phyloP scores from a whole-genome alignment of 1,284 basidiomycete species.

The Cutaneotrichosporon cyanovorans region DNA sequence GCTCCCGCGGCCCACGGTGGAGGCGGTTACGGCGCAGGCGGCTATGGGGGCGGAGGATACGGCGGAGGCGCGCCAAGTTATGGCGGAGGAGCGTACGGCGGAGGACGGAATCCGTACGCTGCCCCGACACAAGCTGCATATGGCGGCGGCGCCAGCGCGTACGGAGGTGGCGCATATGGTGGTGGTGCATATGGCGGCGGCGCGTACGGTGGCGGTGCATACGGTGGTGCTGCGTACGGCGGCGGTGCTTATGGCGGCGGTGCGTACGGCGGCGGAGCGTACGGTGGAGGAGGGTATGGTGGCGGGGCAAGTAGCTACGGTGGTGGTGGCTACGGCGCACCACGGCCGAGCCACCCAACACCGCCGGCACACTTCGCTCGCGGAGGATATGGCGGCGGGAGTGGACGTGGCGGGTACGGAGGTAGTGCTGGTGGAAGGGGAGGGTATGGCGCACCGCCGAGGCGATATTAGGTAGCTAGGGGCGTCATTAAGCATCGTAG shows the following conservation, averaged over 20 bases:
- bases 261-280: conserved; percentile 27
- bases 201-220: neutral
- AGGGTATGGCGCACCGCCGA: neutral
- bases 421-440: neutral
- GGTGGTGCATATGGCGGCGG: conserved; percentile 7
- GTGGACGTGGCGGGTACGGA: conserved; percentile 1
- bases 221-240: conserved; percentile 31
- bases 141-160: conserved; percentile 21
- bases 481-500: too few species aligned
- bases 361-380: neutral
- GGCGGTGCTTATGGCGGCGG: conserved; percentile 47
- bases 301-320: neutral
- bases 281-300: conserved; percentile 9
- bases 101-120: conserved; percentile 11
- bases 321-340: neutral
- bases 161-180: conserved; percentile 45
- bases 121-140: conserved; percentile 5
- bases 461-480: neutral
- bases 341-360: too few species aligned
- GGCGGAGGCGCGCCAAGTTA: conserved; percentile 4
- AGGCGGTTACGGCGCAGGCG: conserved; percentile 15
- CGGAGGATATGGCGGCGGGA: conserved; percentile 1
- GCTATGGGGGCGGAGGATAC: conserved; percentile 9
- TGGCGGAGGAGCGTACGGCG: conserved; percentile 1
- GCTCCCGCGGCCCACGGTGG: conserved; percentile 1